Percentiles rank a stretch among this genome's conserved stretches.
phyloP scores from a whole-genome alignment of 441 rosid species.

The Iberis amara region DNA sequence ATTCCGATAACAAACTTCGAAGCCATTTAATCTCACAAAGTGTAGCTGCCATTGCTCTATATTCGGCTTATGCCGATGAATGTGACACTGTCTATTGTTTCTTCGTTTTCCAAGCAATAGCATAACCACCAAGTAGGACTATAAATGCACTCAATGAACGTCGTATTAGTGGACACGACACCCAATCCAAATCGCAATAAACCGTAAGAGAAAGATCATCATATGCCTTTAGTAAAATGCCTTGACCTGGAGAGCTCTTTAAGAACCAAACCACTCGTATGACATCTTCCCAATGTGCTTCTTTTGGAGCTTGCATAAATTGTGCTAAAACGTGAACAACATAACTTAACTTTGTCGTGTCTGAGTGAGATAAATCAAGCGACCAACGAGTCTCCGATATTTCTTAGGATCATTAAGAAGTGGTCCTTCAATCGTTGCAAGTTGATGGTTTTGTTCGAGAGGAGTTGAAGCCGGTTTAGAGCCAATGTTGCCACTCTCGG shows the following conservation, averaged over 20 bases:
- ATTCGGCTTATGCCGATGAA: background rate
- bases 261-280: background rate
- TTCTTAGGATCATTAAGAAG: background rate
- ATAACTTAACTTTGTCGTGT: background rate
- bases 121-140: background rate
- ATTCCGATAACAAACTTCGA: background rate
- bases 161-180: accelerated
- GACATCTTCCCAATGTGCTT: background rate
- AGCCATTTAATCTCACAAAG: background rate
- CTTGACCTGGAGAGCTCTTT: background rate
- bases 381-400: background rate
- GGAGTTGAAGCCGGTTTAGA: background rate
- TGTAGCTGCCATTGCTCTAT: background rate
- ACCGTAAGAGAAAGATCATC: background rate
- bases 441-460: background rate
- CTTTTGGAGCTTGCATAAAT: background rate
- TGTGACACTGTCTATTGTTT: background rate
- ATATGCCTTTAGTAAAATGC: background rate
- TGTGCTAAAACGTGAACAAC: background rate
- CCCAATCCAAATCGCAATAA: background rate
- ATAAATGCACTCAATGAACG: background rate
- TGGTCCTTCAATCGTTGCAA: background rate
- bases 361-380: background rate
- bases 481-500: background rate
- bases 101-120: background rate